Evolutionary conservation across 2,329 filamentous ascomycete genomes (phyloP).

Genomic region (Botryotinia narcissicola): DNA sequence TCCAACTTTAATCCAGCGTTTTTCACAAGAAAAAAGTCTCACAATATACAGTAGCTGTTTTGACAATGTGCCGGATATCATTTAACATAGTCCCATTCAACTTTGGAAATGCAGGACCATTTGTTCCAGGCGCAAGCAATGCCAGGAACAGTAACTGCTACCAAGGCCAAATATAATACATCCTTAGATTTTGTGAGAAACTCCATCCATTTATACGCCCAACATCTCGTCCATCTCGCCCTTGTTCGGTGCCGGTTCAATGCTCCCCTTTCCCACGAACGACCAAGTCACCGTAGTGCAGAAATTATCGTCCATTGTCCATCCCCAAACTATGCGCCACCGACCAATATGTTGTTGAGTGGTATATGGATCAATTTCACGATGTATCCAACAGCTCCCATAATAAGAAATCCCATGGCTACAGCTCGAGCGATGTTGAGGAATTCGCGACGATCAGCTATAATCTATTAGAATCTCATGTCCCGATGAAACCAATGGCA

Average conservation of each 20-base stretch:
- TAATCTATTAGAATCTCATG: neutral
- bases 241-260: neutral
- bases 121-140: conserved; percentile 2
- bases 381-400: conserved; percentile 52
- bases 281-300: neutral
- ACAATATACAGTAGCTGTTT: neutral
- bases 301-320: neutral
- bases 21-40: neutral
- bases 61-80: conserved; percentile 10
- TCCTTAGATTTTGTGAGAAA: conserved; percentile 19
- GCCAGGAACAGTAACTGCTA: conserved; percentile 4
- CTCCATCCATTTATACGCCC: conserved; percentile 18
- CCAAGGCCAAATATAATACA: conserved; percentile 21
- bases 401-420: conserved; percentile 51
- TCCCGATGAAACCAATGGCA: neutral
- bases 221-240: neutral
- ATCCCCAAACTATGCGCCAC: conserved; percentile 38
- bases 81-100: neutral
- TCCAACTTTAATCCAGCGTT: neutral
- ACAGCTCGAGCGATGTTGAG: conserved; percentile 51
- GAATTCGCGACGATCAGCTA: conserved; percentile 43
- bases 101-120: conserved; percentile 1
- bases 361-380: conserved; percentile 54
- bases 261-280: neutral
- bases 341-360: conserved; percentile 53